Base-by-base conservation (phyloP, 495 filamentous ascomycete species). In the Chaetomium cochliodes region DNA sequence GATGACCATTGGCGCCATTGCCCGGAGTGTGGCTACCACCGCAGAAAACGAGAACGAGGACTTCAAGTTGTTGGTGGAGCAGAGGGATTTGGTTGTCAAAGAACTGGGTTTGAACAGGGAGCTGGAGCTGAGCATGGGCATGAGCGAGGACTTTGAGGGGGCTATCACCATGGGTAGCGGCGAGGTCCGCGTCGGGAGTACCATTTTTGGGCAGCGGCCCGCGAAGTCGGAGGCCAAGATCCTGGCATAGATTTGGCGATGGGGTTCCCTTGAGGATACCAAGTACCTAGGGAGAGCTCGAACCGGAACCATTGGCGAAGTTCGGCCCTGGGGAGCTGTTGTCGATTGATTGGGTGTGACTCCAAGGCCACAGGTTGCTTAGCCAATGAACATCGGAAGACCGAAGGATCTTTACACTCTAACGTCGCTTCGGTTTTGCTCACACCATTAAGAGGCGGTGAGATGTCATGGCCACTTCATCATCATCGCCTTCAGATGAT, bases 1-100 rank as follows among this genome's bases (percentile, higher is more conserved):
- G 6, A 98, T 98, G 94, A 98, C 94, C 1, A 98, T 98, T 70
- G 94, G 94, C 0, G 92, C 92, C 20, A 94, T 98, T 71, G 93
- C 91, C 56, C 77, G 93, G 62, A 92, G 88, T 28, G 80, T 84
- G 69, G 90, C 82, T 3, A 87, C 85, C 12, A 87, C 85, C 25
- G 69, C 83, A 8, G 93, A 91, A 65, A 85, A 80, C 22, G 90
- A 93, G 77, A 98, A 98, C 77, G 92, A 93, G 74, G 94, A 98
- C 78, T 98, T 98, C 72, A 67, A 86, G 12, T 69, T 74, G 26
- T 74, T 98, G 75, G 80, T 74, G 47, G 82, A 89, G 74, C 87
- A 88, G 67, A 79, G 92, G 66, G 91, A 97, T 46, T 63, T 81
- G 22, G 80, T 86, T 50, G 72, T 69, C 2, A 71, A 73, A 71